Conservation (phyloP, 2,329 filamentous ascomycete genomes). For the Pestalotiopsis sp. region DNA sequence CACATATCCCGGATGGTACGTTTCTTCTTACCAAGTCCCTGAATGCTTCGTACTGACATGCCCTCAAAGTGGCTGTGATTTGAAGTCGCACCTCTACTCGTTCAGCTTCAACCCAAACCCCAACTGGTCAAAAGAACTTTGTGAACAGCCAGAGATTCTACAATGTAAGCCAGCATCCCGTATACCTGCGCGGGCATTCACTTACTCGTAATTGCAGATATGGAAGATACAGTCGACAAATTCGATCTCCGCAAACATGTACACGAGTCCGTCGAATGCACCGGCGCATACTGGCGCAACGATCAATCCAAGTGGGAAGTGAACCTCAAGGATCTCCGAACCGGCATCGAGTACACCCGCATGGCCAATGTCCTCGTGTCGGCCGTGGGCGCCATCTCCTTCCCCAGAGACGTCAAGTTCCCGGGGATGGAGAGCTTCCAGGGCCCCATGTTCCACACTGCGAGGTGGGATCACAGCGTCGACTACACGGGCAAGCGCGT, state of each 20-base stretch:
- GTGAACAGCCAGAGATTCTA: constrained; percentile 8
- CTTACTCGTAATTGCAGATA: constrained; percentile 1
- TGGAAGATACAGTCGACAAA: constrained; percentile 18
- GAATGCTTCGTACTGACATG: background rate
- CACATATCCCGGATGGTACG: constrained; percentile 18
- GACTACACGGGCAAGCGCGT: constrained; percentile 33
- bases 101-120: constrained; percentile 11
- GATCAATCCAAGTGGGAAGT: constrained; percentile 20
- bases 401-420: constrained; percentile 26
- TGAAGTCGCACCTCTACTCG: constrained; percentile 24
- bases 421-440: constrained; percentile 34
- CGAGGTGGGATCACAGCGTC: constrained; percentile 33
- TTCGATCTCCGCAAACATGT: constrained; percentile 18
- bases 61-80: constrained; percentile 33
- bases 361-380: constrained; percentile 26
- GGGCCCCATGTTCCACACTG: constrained; percentile 37
- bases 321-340: constrained; percentile 15
- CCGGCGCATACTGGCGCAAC: constrained; percentile 25
- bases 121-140: constrained; percentile 5
- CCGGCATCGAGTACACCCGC: constrained; percentile 19
- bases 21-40: background rate
- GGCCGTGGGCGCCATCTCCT: constrained; percentile 28
- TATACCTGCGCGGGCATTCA: background rate
- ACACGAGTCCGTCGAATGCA: constrained; percentile 13
- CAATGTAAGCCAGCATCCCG: background rate